Conservation (phyloP, 108 stramenopile genomes). For the Cylindrotheca closterium region DNA sequence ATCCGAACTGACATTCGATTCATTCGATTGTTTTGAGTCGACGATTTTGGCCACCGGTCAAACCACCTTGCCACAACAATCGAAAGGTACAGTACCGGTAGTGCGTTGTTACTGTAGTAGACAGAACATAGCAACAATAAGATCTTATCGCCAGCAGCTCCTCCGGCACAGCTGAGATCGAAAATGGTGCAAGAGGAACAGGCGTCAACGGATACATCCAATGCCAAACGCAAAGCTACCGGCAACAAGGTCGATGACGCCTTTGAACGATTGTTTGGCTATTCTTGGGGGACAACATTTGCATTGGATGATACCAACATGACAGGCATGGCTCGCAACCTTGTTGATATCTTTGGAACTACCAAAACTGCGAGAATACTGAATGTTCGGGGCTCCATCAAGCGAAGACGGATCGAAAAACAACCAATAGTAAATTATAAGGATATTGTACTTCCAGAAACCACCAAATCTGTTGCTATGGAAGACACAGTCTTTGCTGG, state of each 20-base stretch:
- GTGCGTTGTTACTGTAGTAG: too few relatives aligned
- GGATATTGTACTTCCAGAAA: neutral
- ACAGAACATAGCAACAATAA: too few relatives aligned
- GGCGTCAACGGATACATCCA: too few relatives aligned
- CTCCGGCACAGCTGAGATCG: too few relatives aligned
- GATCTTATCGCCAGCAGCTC: too few relatives aligned
- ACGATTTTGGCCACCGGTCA: too few relatives aligned
- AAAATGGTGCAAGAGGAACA: too few relatives aligned
- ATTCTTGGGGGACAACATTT: constrained; percentile 47
- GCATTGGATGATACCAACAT: constrained; percentile 9
- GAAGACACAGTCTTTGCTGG: neutral
- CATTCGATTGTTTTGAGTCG: too few relatives aligned
- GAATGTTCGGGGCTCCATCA: neutral
- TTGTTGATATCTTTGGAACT: constrained; percentile 58
- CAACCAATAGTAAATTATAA: neutral
- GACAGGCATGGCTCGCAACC: constrained; percentile 5
- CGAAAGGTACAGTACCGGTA: too few relatives aligned
- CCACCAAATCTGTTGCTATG: neutral
- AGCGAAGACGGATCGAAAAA: neutral
- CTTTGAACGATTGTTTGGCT: constrained; percentile 75
- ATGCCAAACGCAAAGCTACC: constrained; percentile 25
- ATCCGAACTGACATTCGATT: too few relatives aligned
- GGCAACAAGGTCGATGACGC: constrained; percentile 56
- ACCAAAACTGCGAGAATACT: constrained; percentile 33
- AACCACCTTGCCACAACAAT: too few relatives aligned